Evolutionary conservation across 2,329 filamentous ascomycete species (phyloP), one percentile per base, ranked within the genome.

Genomic region (Colletotrichum trifolii): DNA sequence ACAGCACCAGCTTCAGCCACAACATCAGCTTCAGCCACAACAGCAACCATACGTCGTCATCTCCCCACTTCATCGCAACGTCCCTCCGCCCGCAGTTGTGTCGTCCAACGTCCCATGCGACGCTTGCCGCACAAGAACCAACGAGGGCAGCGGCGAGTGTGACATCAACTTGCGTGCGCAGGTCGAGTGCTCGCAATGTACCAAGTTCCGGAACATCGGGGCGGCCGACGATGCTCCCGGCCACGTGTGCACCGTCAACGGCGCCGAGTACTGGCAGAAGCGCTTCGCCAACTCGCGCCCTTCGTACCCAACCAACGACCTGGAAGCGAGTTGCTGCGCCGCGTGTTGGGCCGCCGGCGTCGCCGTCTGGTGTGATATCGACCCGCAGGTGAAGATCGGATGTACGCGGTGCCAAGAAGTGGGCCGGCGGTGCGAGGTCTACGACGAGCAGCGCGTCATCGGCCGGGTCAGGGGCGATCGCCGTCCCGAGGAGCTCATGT

Each of bases 171-270:
- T 59, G 58, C 33, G 34, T 6, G 53, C 42, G 33, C 53, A 60
- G 54, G 54, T 68, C 5, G 67, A 66, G 54, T 68, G 67, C 61
- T 55, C 61, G 36, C 49, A 56, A 47, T 68, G 67, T 57, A 54
- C 38, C 8, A 38, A 47, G 34, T 38, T 45, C 56, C 67, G 67
- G 33, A 63, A 58, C 53, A 46, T 64, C 35, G 17, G 17, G n/a
- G 60, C 60, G 47, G 35, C 59, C 33, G 49, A 48, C 53, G 55
- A 67, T 56, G 6, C 60, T 48, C 39, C 59, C 33, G 49, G 45
- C 53, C 60, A 67, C 60, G 6, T 60, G 12, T 68, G 67, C 54
- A 43, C 8, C 6, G 57, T 57, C 42, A n/a, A 38, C 36, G 61
- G 50, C 34, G 46, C 54, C 48, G 56, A 61, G 48, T 63, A 62